Conservation (phyloP, 2,329 filamentous ascomycete genomes). For the Pseudocercospora cruenta region DNA sequence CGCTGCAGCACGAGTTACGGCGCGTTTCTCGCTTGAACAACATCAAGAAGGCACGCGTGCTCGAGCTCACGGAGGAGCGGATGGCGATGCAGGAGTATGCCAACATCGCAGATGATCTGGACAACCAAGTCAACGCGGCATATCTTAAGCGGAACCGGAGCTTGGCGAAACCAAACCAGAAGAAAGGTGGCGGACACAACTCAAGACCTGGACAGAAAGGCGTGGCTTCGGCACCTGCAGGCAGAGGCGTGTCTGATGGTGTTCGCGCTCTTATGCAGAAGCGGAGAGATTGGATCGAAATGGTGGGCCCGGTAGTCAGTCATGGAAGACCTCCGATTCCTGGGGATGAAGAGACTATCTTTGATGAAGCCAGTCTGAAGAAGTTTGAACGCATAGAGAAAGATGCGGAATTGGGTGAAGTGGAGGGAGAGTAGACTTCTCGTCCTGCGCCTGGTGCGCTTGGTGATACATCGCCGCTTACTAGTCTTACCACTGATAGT, state of each 20-base stretch:
- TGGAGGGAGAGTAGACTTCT: constrained; percentile 29
- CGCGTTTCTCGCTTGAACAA: constrained; percentile 86
- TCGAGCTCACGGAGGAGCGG: constrained; percentile 85
- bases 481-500: neutral
- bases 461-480: neutral
- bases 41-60: constrained; percentile 81
- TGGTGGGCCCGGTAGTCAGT: constrained; percentile 87
- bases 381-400: constrained; percentile 74
- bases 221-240: constrained; percentile 66
- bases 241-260: constrained; percentile 85
- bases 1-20: constrained; percentile 79
- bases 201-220: constrained; percentile 62
- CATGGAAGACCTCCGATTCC: constrained; percentile 79
- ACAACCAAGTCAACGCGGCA: constrained; percentile 89
- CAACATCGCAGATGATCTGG: constrained; percentile 94
- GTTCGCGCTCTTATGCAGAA: constrained; percentile 93
- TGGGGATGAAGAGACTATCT: constrained; percentile 73
- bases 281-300: constrained; percentile 84
- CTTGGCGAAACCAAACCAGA: constrained; percentile 80
- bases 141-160: constrained; percentile 95
- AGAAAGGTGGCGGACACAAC: constrained; percentile 63
- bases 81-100: constrained; percentile 97
- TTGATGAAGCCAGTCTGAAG: constrained; percentile 72
- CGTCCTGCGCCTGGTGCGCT: neutral
- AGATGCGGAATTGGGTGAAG: constrained; percentile 71